These are phyloP conservation scores for Agaricus blazei DNA, from an alignment of 768 basidiomycete species.

Conservation along the genomic window DNA sequence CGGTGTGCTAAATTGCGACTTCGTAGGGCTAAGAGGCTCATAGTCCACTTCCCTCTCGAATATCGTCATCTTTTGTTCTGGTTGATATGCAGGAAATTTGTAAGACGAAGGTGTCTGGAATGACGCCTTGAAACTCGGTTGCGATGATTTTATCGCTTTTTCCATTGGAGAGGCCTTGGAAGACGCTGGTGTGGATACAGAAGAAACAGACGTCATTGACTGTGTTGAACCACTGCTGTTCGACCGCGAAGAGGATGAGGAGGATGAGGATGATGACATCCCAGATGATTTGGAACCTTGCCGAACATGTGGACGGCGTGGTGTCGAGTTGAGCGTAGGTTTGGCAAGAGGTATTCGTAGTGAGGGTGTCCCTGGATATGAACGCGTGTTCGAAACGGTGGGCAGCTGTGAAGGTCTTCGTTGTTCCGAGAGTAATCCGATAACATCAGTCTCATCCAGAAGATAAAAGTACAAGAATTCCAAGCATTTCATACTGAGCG, in stretches of 20 bases:
- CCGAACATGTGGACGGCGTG: constrained; percentile 31
- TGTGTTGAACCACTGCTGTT: constrained; percentile 35
- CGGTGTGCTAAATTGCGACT: constrained; percentile 16
- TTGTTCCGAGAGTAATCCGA: constrained; percentile 4
- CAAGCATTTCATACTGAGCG: constrained; percentile 84
- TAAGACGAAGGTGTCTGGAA: constrained; percentile 10
- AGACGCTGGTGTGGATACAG: constrained; percentile 32
- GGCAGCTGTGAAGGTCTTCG: constrained; percentile 20
- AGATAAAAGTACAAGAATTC: constrained; percentile 96
- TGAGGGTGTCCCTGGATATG: constrained; percentile 12
- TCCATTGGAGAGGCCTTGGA: constrained; percentile 39
- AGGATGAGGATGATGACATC: constrained; percentile 18
- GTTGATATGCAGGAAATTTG: constrained; percentile 26
- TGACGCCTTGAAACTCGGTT: background rate
- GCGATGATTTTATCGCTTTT: constrained; percentile 22
- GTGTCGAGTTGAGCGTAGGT: constrained; percentile 30
- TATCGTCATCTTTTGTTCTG: constrained; percentile 48
- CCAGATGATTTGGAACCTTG: constrained; percentile 27
- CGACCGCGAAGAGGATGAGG: constrained; percentile 31
- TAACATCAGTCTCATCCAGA: constrained; percentile 60
- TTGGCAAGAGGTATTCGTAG: constrained; percentile 30
- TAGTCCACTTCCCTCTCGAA: constrained; percentile 70
- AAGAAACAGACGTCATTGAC: constrained; percentile 40
- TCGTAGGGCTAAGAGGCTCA: constrained; percentile 68
- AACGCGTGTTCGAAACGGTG: constrained; percentile 17